Conservation (phyloP, 139 green algal species). For the Choricystis sp. region DNA sequence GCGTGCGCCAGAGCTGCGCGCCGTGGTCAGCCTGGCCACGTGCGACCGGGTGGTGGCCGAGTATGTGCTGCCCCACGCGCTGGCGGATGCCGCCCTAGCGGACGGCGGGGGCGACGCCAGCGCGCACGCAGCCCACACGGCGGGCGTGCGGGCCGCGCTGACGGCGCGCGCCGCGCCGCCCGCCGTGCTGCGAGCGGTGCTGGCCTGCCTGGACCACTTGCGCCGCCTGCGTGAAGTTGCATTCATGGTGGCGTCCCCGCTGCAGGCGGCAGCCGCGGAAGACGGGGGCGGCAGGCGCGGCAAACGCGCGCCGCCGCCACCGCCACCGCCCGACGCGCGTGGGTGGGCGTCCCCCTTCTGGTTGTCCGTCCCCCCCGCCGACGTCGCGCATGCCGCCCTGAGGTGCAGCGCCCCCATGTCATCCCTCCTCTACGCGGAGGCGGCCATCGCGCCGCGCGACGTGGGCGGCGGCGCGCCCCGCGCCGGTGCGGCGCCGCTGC, state of each 20-base stretch:
- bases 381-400: slow-evolving; percentile 36
- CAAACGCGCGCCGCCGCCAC: too few species aligned
- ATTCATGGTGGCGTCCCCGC: slow-evolving; percentile 3
- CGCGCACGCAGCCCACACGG: slow-evolving; percentile 1
- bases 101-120: slow-evolving; percentile 4
- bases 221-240: slow-evolving; percentile 17
- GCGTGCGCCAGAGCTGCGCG: background rate
- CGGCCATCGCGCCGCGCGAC: background rate
- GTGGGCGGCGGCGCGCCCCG: too few species aligned
- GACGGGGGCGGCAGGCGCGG: too few species aligned
- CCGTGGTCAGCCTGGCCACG: too few species aligned
- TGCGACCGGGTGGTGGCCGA: slow-evolving; percentile 21
- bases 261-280: too few species aligned
- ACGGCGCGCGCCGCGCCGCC: slow-evolving; percentile 1
- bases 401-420: slow-evolving; percentile 38
- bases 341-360: slow-evolving; percentile 22
- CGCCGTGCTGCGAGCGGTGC: slow-evolving; percentile 30
- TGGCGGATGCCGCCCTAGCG: slow-evolving; percentile 24
- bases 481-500: background rate
- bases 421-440: slow-evolving; percentile 55
- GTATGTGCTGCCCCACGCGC: slow-evolving; percentile 30
- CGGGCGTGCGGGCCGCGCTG: slow-evolving; percentile 1
- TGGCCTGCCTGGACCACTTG: slow-evolving; percentile 35
- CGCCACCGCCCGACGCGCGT: too few species aligned
- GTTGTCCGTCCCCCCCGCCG: slow-evolving; percentile 54